Conservation (phyloP, 768 basidiomycete species). For the Psilocybe subaeruginosa region DNA sequence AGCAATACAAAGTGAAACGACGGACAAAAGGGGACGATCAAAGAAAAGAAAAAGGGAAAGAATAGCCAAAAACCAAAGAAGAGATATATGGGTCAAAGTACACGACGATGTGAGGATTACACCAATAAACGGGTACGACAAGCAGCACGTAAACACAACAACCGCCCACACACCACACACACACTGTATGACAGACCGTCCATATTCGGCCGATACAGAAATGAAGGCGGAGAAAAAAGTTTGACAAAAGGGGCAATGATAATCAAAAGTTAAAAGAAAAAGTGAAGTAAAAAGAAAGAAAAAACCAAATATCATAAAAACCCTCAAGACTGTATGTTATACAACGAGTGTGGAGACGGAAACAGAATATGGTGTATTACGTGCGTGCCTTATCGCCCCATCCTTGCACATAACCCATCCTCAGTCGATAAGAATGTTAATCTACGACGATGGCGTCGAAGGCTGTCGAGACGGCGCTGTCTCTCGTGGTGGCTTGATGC, state of each 20-base stretch:
- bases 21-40: neutral
- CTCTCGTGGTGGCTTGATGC: conserved; percentile 73
- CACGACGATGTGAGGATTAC: neutral
- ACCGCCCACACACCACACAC: neutral
- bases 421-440: neutral
- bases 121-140: neutral
- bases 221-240: neutral
- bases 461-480: conserved; percentile 18
- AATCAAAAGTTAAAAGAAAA: neutral
- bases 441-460: conserved; percentile 9
- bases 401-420: conserved; percentile 5
- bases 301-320: conserved; percentile 25
- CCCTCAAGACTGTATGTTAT: conserved; percentile 24
- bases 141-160: neutral
- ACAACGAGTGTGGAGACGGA: conserved; percentile 17
- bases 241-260: conserved; percentile 7
- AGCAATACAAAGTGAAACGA: conserved; percentile 1
- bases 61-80: neutral
- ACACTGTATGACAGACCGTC: neutral
- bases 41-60: neutral
- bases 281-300: conserved; percentile 6
- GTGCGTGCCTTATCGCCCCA: conserved; percentile 7
- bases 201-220: conserved; percentile 10
- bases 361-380: conserved; percentile 27
- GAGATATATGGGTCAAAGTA: neutral